Percentiles rank a stretch among this genome's conserved stretches.
phyloP scores from a whole-genome alignment of 164 flowering plant species.

The Warburgia ugandensis region DNA sequence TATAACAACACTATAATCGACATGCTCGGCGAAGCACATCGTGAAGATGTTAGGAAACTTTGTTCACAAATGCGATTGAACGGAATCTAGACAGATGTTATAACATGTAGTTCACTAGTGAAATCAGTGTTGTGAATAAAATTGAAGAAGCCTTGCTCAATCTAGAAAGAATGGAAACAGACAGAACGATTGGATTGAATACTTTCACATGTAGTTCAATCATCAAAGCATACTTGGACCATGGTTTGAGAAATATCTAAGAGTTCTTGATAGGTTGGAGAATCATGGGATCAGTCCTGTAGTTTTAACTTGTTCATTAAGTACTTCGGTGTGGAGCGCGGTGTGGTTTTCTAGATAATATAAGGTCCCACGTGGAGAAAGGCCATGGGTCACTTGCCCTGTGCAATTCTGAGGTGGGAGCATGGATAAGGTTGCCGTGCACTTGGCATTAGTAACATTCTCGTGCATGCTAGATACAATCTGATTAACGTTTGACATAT shows the following conservation, averaged over 20 bases:
- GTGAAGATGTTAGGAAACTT: conserved; percentile 8
- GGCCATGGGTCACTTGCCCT: no score
- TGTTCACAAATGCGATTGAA: conserved; percentile 12
- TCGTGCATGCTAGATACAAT: no score
- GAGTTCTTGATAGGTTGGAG: conserved; percentile 19
- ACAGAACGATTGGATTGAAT: conserved; percentile 10
- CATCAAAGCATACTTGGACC: conserved; percentile 16
- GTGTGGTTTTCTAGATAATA: no score
- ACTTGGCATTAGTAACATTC: no score
- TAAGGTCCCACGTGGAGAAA: no score
- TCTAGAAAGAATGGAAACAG: conserved; percentile 11
- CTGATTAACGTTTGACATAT: no score
- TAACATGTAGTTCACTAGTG: conserved; percentile 16
- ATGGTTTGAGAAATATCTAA: conserved; percentile 14
- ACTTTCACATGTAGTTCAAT: conserved; percentile 17
- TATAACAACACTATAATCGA: conserved; percentile 16
- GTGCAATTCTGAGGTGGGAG: no score
- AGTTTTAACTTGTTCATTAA: conserved; percentile 19
- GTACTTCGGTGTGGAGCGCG: conserved; percentile 19
- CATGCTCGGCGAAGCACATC: conserved; percentile 17
- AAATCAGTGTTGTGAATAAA: conserved; percentile 11
- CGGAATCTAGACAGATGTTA: conserved; percentile 14
- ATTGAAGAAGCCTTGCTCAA: conserved; percentile 11
- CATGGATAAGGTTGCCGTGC: no score
- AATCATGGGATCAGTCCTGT: conserved; percentile 12